Percentiles rank a stretch among this genome's conserved stretches.
Conservation (phyloP, 2,329 filamentous ascomycete species). For the Colletotrichum lini region DNA sequence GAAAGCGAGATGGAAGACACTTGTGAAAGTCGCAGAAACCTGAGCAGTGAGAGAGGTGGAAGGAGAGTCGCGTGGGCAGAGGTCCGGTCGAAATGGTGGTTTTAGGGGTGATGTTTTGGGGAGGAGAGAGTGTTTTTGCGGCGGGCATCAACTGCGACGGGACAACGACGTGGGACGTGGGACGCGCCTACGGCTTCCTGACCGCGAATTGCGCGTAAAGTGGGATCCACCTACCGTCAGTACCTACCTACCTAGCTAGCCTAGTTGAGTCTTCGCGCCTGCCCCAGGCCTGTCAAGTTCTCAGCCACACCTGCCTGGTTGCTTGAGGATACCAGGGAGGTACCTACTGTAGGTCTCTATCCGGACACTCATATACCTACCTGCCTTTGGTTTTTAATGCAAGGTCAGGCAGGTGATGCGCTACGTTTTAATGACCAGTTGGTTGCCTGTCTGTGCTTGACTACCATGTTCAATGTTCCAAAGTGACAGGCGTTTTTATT, state of each 20-base stretch:
- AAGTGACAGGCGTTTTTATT: too few relatives aligned
- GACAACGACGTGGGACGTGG: conserved; percentile 37
- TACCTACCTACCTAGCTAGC: neutral
- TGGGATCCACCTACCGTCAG: conserved; percentile 18
- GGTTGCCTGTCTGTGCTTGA: neutral
- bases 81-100: conserved; percentile 16
- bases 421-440: too few relatives aligned
- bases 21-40: conserved; percentile 20
- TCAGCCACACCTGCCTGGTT: conserved; percentile 10
- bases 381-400: neutral
- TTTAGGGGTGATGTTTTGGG: conserved; percentile 22
- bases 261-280: conserved; percentile 4
- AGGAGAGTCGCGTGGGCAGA: conserved; percentile 5
- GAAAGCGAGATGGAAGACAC: conserved; percentile 20
- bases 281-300: neutral
- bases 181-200: conserved; percentile 41
- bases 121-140: conserved; percentile 22
- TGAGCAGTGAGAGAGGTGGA: conserved; percentile 2
- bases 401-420: neutral
- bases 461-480: neutral
- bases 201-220: conserved; percentile 45
- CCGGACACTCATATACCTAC: too few relatives aligned
- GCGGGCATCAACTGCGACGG: conserved; percentile 39
- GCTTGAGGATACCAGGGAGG: too few relatives aligned
- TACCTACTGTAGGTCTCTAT: neutral